A percentile compares a stretch with the other conserved stretches of the same genome.
Evolutionary conservation across 164 flowering plant species (phyloP).

Genomic region (Vitis riparia): DNA sequence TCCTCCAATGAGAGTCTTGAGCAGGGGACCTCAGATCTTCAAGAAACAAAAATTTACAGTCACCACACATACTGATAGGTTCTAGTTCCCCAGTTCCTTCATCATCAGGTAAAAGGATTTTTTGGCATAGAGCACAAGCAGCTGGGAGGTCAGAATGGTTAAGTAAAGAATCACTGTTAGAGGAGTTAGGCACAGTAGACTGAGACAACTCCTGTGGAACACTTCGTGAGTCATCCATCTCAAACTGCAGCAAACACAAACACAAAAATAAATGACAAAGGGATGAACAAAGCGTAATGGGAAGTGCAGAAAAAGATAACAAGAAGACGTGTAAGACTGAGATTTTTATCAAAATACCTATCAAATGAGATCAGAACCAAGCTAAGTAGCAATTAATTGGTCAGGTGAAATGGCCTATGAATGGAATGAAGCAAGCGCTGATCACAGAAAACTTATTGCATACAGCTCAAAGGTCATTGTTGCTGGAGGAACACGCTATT

Average conservation of each 20-base stretch:
- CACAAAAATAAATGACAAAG: neutral
- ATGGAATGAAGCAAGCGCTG: too few species aligned
- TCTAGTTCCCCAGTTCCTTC: constrained; percentile 35
- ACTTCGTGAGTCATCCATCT: constrained; percentile 49
- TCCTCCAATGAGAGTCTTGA: constrained; percentile 33
- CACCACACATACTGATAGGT: constrained; percentile 51
- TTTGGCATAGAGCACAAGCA: constrained; percentile 57
- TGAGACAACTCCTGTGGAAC: constrained; percentile 23
- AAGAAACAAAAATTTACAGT: constrained; percentile 64
- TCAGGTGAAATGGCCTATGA: too few species aligned
- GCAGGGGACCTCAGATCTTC: constrained; percentile 49
- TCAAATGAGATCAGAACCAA: too few species aligned
- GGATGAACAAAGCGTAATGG: neutral
- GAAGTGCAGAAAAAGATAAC: neutral
- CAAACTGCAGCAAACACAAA: constrained; percentile 1
- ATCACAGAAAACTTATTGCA: too few species aligned
- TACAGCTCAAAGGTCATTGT: too few species aligned
- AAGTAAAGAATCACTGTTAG: constrained; percentile 15
- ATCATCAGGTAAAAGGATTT: constrained; percentile 37
- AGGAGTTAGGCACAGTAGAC: constrained; percentile 15
- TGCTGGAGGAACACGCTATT: too few species aligned
- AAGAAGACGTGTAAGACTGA: neutral
- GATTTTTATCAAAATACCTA: too few species aligned
- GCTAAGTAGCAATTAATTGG: too few species aligned
- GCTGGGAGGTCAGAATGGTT: constrained; percentile 28